phyloP scores from a whole-genome alignment of 2,329 filamentous ascomycete genomes.

The Monilinia polystroma region DNA sequence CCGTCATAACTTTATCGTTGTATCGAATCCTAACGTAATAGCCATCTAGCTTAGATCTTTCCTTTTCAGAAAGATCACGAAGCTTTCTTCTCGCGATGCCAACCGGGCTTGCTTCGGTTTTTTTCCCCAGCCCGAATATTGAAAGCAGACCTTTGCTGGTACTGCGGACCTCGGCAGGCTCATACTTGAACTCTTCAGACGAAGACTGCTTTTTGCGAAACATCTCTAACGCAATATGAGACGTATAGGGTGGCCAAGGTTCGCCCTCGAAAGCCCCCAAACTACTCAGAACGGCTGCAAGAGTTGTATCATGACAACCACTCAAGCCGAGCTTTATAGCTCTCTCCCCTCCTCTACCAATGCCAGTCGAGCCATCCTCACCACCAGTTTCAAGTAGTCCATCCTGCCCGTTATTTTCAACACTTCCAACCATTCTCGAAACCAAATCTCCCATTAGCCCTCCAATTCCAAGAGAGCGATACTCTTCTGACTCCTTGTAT shows the following conservation, averaged over 20 bases:
- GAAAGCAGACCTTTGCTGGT: constrained; percentile 30
- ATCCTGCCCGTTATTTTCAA: constrained; percentile 55
- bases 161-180: constrained; percentile 1
- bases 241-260: constrained; percentile 90
- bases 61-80: constrained; percentile 53
- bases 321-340: constrained; percentile 72
- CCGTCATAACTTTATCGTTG: constrained; percentile 77
- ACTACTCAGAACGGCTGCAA: constrained; percentile 74
- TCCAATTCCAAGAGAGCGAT: constrained; percentile 86
- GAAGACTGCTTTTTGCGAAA: constrained; percentile 58
- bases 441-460: constrained; percentile 81
- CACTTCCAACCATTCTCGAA: constrained; percentile 67
- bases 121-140: constrained; percentile 31
- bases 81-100: constrained; percentile 62
- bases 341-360: constrained; percentile 49
- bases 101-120: constrained; percentile 35
- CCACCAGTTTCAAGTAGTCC: constrained; percentile 51
- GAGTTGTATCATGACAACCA: constrained; percentile 91
- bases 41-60: constrained; percentile 62
- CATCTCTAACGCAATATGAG: constrained; percentile 86
- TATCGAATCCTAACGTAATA: constrained; percentile 91
- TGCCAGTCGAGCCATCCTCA: constrained; percentile 41
- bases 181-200: constrained; percentile 24
- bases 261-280: constrained; percentile 73
- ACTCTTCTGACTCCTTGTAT: constrained; percentile 80